Conservation (phyloP, 2,329 filamentous ascomycete genomes). For the Colletotrichum orbiculare region DNA sequence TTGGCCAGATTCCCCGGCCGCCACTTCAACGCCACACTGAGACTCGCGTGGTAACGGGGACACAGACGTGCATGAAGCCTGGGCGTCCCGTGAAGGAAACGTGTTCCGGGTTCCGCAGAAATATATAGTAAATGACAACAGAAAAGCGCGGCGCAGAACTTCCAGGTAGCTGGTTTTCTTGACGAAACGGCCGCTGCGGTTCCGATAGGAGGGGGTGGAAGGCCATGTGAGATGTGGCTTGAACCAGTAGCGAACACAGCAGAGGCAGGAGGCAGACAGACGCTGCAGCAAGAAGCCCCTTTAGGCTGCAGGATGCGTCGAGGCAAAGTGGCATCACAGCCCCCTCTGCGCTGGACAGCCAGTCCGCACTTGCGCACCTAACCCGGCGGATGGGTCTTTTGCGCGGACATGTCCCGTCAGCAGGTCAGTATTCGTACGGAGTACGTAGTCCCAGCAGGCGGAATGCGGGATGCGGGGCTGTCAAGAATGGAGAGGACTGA, state of each 20-base stretch:
- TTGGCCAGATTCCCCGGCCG: too few relatives aligned
- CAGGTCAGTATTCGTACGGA: too few relatives aligned
- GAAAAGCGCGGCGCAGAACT: background rate
- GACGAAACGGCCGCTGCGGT: constrained; percentile 1
- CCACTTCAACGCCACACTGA: too few relatives aligned
- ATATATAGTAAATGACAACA: too few relatives aligned
- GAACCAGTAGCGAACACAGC: background rate
- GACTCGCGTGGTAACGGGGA: too few relatives aligned
- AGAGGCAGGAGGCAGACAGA: background rate
- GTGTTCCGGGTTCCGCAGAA: too few relatives aligned
- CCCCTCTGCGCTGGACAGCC: constrained; percentile 20
- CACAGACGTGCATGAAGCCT: too few relatives aligned
- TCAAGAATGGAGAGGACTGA: too few relatives aligned
- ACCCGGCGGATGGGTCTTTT: constrained; percentile 2
- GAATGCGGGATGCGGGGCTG: too few relatives aligned
- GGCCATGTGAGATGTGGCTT: constrained; percentile 3
- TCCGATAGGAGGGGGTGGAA: constrained; percentile 1
- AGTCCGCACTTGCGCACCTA: constrained; percentile 9
- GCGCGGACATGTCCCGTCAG: background rate
- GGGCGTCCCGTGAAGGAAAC: too few relatives aligned
- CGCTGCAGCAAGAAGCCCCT: background rate
- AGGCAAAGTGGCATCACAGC: constrained; percentile 21
- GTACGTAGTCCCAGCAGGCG: too few relatives aligned
- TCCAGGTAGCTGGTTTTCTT: constrained; percentile 22
- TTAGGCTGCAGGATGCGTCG: constrained; percentile 9